Percentiles rank a stretch among this genome's conserved stretches.
phyloP scores from a whole-genome alignment of 352 stramenopile genomes.

The Saprolegnia parasitica region DNA sequence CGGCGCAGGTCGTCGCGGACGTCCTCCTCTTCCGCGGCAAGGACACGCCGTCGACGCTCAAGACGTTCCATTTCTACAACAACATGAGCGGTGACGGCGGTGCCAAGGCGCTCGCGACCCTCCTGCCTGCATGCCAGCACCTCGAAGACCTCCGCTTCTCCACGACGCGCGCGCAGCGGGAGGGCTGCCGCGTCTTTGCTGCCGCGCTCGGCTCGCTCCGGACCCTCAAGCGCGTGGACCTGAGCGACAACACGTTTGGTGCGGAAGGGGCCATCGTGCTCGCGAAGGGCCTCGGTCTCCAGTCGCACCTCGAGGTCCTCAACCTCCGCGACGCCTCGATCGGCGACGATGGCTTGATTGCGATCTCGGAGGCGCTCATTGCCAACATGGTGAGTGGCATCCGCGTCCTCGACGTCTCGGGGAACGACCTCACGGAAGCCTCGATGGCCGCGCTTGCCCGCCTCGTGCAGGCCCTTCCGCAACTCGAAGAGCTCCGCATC shows the following conservation, averaged over 20 bases:
- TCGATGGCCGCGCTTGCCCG: constrained; percentile 50
- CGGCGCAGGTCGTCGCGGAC: constrained; percentile 81
- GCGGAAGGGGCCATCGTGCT: constrained; percentile 81
- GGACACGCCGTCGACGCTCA: constrained; percentile 72
- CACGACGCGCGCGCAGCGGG: constrained; percentile 82
- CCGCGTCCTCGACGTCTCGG: constrained; percentile 88
- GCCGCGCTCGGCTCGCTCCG: constrained; percentile 61
- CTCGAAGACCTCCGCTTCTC: constrained; percentile 92
- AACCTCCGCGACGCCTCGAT: constrained; percentile 89
- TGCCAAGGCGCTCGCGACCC: constrained; percentile 75
- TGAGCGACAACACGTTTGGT: constrained; percentile 94
- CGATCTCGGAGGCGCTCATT: constrained; percentile 70
- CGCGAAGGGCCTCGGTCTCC: constrained; percentile 64
- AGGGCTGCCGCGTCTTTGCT: constrained; percentile 85
- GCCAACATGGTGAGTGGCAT: constrained; percentile 44
- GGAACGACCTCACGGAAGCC: constrained; percentile 83
- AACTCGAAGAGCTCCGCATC: constrained; percentile 78
- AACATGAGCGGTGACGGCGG: constrained; percentile 96
- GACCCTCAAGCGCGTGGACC: constrained; percentile 82
- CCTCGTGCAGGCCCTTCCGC: constrained; percentile 40
- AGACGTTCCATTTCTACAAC: constrained; percentile 96
- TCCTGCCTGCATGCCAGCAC: constrained; percentile 79
- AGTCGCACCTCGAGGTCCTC: constrained; percentile 71
- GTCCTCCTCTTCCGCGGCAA: constrained; percentile 76
- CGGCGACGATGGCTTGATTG: constrained; percentile 84